These are phyloP conservation scores for Scedosporium aurantiacum DNA, from an alignment of 2,329 filamentous ascomycete species.

Conservation along the genomic window DNA sequence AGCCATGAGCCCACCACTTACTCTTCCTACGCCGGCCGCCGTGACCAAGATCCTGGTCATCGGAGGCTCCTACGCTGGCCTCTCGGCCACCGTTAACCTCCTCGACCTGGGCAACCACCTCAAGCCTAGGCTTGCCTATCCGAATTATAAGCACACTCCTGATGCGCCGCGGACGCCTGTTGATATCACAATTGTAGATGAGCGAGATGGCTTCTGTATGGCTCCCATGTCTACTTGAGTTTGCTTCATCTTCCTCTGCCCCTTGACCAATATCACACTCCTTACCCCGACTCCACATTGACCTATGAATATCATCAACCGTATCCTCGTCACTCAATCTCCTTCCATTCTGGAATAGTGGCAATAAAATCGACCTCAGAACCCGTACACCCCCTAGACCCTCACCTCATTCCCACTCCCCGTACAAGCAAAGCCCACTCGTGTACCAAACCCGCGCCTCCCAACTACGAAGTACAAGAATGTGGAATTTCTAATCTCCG, in stretches of 20 bases:
- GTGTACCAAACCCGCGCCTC: no score
- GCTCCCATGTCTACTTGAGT: constrained; percentile 7
- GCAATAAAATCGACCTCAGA: no score
- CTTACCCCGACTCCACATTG: constrained; percentile 2
- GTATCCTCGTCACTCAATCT: background rate
- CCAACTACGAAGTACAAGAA: no score
- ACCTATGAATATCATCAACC: background rate
- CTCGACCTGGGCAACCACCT: constrained; percentile 52
- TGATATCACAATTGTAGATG: constrained; percentile 64
- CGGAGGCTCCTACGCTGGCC: constrained; percentile 63
- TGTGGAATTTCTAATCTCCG: background rate
- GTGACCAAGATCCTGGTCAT: constrained; percentile 47
- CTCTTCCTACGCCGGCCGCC: background rate
- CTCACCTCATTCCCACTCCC: background rate
- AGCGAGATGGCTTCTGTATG: constrained; percentile 75
- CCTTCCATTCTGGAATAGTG: background rate
- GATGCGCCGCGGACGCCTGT: constrained; percentile 39
- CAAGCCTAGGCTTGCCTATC: constrained; percentile 31
- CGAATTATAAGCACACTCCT: constrained; percentile 27
- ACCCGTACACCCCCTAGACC: background rate
- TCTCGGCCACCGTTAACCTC: constrained; percentile 56
- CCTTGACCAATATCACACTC: background rate
- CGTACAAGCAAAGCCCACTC: background rate
- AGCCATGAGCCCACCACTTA: background rate
- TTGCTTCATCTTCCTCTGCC: background rate